phyloP scores from a whole-genome alignment of 1,139 yeast species.

The Candida sanyaensis region DNA sequence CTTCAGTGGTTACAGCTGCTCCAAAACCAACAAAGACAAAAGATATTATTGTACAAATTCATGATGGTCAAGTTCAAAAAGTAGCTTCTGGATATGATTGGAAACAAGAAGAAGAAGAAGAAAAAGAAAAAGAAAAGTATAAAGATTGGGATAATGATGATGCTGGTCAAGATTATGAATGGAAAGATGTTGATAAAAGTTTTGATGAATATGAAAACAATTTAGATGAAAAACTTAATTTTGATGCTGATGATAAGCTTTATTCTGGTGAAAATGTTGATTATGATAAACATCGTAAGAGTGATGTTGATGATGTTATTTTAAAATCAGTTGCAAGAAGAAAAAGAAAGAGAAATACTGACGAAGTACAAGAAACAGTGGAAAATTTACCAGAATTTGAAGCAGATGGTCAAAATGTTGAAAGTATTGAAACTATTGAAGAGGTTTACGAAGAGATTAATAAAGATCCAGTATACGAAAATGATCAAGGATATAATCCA shows the following conservation, averaged over 20 bases:
- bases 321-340: background rate
- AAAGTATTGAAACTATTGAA: slow-evolving; percentile 10
- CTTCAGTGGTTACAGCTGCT: slow-evolving; percentile 22
- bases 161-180: slow-evolving; percentile 2
- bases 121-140: background rate
- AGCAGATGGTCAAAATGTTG: slow-evolving; percentile 4
- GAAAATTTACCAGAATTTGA: background rate
- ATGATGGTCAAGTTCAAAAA: slow-evolving; percentile 36
- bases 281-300: background rate
- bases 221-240: background rate
- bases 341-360: background rate
- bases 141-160: background rate
- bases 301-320: background rate
- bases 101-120: slow-evolving; percentile 8
- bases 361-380: background rate
- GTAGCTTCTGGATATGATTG: slow-evolving; percentile 3
- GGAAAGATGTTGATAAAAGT: slow-evolving; percentile 1
- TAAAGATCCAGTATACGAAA: slow-evolving; percentile 12
- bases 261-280: background rate
- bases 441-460: slow-evolving; percentile 14
- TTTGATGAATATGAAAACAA: background rate
- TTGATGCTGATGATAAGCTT: background rate
- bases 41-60: slow-evolving; percentile 27
- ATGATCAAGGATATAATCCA: slow-evolving; percentile 6
- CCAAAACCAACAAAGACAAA: slow-evolving; percentile 27